These are phyloP conservation scores for Moesziomyces sp. DNA, from an alignment of 1,284 basidiomycete genomes.

Conservation along the genomic window DNA sequence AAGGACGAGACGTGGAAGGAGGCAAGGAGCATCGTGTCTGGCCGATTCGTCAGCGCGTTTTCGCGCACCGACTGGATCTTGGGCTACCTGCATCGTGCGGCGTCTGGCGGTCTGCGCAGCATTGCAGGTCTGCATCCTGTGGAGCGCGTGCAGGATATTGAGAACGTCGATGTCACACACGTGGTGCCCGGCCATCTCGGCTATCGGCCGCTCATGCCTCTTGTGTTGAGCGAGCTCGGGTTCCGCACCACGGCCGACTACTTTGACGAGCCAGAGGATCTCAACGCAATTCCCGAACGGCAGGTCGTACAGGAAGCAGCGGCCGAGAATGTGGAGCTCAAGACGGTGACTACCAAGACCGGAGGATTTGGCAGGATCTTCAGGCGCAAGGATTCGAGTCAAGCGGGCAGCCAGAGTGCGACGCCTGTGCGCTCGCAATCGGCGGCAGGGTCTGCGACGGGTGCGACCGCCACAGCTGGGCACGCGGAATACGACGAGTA, in stretches of 20 bases:
- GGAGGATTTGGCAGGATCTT: slow-evolving; percentile 60
- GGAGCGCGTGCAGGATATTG: slow-evolving; percentile 61
- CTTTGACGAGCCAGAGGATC: slow-evolving; percentile 67
- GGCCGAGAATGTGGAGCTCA: slow-evolving; percentile 37
- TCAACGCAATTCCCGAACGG: slow-evolving; percentile 62
- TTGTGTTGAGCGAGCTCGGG: slow-evolving; percentile 65
- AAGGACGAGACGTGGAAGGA: slow-evolving; percentile 62
- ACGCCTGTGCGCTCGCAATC: slow-evolving; percentile 18
- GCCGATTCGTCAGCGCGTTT: slow-evolving; percentile 66
- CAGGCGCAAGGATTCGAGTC: slow-evolving; percentile 36
- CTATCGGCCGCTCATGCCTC: slow-evolving; percentile 65
- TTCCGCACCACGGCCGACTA: slow-evolving; percentile 66
- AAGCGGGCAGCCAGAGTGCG: slow-evolving; percentile 11
- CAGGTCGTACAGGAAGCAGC: slow-evolving; percentile 48
- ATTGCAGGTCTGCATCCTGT: slow-evolving; percentile 66
- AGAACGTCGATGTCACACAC: slow-evolving; percentile 66
- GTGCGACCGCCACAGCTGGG: slow-evolving; percentile 2
- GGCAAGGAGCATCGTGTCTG: slow-evolving; percentile 60
- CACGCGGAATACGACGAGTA: slow-evolving; percentile 50
- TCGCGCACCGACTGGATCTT: slow-evolving; percentile 67
- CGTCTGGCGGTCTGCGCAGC: slow-evolving; percentile 63
- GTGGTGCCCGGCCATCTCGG: slow-evolving; percentile 64
- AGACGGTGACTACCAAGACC: slow-evolving; percentile 48
- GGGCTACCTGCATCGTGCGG: slow-evolving; percentile 65
- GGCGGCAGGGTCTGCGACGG: slow-evolving; percentile 10